Evolutionary conservation across 371 early-diverging fungal species (phyloP).

Genomic region (Mucor velutinosus): DNA sequence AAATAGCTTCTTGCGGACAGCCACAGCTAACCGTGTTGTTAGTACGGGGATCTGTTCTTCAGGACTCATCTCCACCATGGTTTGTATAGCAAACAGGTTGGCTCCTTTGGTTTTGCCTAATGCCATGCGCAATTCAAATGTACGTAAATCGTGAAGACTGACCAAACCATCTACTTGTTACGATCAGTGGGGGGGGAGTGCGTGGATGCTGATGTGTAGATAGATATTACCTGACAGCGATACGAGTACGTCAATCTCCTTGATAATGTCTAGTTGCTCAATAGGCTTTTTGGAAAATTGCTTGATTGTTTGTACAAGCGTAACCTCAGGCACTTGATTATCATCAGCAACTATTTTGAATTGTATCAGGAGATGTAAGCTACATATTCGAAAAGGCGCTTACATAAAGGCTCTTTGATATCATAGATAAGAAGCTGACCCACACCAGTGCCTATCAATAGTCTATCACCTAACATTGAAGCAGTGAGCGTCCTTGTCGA

Average conservation of each 20-base stretch:
- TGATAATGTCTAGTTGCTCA: slow-evolving; percentile 78
- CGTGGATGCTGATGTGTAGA: background rate
- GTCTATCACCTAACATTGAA: slow-evolving; percentile 60
- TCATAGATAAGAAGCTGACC: slow-evolving; percentile 75
- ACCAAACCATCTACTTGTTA: slow-evolving; percentile 62
- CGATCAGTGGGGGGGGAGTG: background rate
- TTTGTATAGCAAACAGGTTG: slow-evolving; percentile 72
- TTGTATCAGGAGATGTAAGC: too few relatives aligned
- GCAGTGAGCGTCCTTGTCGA: background rate
- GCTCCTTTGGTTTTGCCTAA: slow-evolving; percentile 76
- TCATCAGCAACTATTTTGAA: slow-evolving; percentile 45
- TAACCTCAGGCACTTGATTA: slow-evolving; percentile 55
- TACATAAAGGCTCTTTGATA: slow-evolving; percentile 67
- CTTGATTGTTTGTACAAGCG: slow-evolving; percentile 68
- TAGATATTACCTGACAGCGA: slow-evolving; percentile 58
- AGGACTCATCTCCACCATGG: slow-evolving; percentile 64
- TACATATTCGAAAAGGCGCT: background rate
- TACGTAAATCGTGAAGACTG: slow-evolving; percentile 75
- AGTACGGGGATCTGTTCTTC: slow-evolving; percentile 71
- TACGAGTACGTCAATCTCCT: slow-evolving; percentile 76
- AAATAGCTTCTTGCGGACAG: slow-evolving; percentile 68
- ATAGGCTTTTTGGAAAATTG: slow-evolving; percentile 72
- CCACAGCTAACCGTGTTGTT: slow-evolving; percentile 76
- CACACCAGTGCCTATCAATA: slow-evolving; percentile 71
- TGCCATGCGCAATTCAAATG: slow-evolving; percentile 69